Evolutionary conservation across 177 flowering plant genomes (phyloP).

Genomic region (Telopea speciosissima): DNA sequence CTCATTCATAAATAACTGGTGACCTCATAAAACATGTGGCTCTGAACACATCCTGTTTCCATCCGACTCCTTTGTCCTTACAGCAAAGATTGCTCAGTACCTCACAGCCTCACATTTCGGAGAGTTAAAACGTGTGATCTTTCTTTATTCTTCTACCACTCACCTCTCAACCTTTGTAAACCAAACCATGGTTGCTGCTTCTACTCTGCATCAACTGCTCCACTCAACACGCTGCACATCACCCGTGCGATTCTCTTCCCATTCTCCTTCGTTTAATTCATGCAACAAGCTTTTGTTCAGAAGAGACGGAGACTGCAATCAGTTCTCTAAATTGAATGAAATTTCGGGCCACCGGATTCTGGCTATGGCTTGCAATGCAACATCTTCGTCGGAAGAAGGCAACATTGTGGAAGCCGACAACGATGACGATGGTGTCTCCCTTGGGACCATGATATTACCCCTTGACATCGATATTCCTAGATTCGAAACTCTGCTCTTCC

Average conservation of each 20-base stretch:
- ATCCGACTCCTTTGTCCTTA: no score
- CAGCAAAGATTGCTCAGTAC: no score
- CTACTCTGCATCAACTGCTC: slow-evolving; percentile 18
- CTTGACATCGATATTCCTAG: slow-evolving; percentile 45
- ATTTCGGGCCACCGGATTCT: slow-evolving; percentile 11
- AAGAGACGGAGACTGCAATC: neutral
- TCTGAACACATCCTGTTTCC: no score
- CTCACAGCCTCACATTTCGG: no score
- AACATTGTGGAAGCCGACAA: slow-evolving; percentile 19
- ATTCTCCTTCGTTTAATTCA: slow-evolving; percentile 3
- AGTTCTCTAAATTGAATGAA: slow-evolving; percentile 2
- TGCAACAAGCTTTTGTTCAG: neutral
- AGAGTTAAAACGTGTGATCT: no score
- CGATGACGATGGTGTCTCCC: slow-evolving; percentile 67
- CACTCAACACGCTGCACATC: slow-evolving; percentile 7
- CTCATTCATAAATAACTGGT: no score
- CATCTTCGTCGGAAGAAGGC: slow-evolving; percentile 24
- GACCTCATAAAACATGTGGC: no score
- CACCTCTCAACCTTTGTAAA: no score
- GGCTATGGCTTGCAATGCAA: slow-evolving; percentile 24
- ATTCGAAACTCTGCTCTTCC: slow-evolving; percentile 66
- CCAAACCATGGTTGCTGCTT: slow-evolving; percentile 39
- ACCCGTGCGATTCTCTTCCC: slow-evolving; percentile 8
- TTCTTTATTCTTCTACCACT: no score
- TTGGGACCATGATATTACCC: slow-evolving; percentile 80